Evolutionary conservation across 768 basidiomycete species (phyloP), one percentile per base, ranked within the genome.

Genomic region (Lentinula boryana): DNA sequence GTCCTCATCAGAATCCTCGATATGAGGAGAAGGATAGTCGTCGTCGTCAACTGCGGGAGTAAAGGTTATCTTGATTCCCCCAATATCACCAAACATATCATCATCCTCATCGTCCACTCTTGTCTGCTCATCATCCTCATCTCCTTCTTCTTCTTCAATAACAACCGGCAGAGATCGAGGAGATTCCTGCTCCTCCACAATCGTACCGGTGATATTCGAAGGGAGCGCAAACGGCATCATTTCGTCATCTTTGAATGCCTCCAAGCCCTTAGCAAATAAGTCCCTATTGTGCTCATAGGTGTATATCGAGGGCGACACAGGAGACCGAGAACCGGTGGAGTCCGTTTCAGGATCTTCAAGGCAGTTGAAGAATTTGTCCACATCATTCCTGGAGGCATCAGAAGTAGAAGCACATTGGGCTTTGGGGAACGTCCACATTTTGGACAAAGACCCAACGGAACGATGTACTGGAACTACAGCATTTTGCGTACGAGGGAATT

Each of bases 281-380:
- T 75, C 78, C 71, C 85, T 87, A 70, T 78, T 83, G 68, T 76
- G 80, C 69, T 88, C 87, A 66, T 78, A 76, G 62, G 72, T 74
- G 68, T 76, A 81, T 44, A 72, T 67, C 63, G 76, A 73, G 49
- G 76, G 75, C 52, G 68, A 69, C 68, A 75, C 71, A 5, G 85
- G 84, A 0, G 81, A 76, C 44, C 73, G 73, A 5, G 68, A 72
- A 31, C 61, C 58, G 3, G 65, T 67, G 32, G 62, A 62, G 32
- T 75, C 72, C 32, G 66, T 69, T 40, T 80, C 78, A 64, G 82
- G 80, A n/a, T 80, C 80, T 56, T 87, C 85, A 41, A 84, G 73
- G 62, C 89, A 93, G 46, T 82, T 85, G 65, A 93, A 93, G 79
- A 93, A 93, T 36, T 78, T 80, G 68, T 93, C 91, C 8, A 88